phyloP scores from a whole-genome alignment of 805 yeast genomes.

The Candida lessepsii region DNA sequence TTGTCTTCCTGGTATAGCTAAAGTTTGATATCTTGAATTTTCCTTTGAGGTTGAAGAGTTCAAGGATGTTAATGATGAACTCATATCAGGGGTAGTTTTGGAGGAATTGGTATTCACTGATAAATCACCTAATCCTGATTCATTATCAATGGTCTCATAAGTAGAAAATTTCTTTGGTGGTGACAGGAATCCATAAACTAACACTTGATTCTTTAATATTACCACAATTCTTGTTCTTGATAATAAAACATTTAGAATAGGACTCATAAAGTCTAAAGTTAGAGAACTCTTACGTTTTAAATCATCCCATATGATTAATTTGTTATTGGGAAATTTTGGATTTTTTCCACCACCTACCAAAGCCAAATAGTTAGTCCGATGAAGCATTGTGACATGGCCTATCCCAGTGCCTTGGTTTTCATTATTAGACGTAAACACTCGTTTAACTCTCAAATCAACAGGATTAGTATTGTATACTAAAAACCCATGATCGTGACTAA shows the following conservation, averaged over 20 bases:
- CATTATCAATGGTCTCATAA: constrained; percentile 66
- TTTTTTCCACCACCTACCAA: constrained; percentile 85
- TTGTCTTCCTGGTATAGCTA: constrained; percentile 77
- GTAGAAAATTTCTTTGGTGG: constrained; percentile 67
- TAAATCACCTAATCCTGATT: constrained; percentile 61
- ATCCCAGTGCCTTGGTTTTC: constrained; percentile 51
- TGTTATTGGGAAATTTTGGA: constrained; percentile 77
- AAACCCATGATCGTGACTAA: constrained; percentile 79
- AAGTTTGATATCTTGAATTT: constrained; percentile 40
- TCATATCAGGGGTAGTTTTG: constrained; percentile 7
- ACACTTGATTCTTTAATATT: constrained; percentile 62
- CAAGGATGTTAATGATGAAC: constrained; percentile 11
- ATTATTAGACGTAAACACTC: constrained; percentile 38
- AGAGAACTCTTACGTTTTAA: constrained; percentile 71
- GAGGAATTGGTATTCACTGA: constrained; percentile 22
- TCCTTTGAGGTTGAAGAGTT: constrained; percentile 15
- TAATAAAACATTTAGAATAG: constrained; percentile 69
- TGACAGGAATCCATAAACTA: constrained; percentile 76
- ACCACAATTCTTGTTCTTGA: constrained; percentile 77
- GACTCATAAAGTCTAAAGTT: constrained; percentile 70
- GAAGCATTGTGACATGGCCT: constrained; percentile 77
- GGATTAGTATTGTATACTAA: constrained; percentile 87
- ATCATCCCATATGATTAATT: constrained; percentile 91
- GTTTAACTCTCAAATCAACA: constrained; percentile 66
- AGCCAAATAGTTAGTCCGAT: constrained; percentile 87